Percentiles rank a stretch among this genome's conserved stretches.
These are phyloP conservation scores for Solanum tarijense DNA, from an alignment of 257 asterid species.

Conservation along the genomic window DNA sequence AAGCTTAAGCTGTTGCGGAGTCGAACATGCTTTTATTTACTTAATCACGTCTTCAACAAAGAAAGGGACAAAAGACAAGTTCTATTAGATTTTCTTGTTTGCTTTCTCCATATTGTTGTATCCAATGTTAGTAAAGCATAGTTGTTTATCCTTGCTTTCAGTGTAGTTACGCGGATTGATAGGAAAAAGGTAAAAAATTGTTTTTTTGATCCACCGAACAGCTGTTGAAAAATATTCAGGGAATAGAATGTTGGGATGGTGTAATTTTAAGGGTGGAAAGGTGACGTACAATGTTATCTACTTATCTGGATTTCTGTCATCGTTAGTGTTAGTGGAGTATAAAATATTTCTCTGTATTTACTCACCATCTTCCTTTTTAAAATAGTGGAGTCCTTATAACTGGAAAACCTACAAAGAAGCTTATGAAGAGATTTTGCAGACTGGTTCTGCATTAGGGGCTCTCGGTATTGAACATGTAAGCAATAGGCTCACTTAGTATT, in stretches of 20 bases:
- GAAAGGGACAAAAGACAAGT: neutral
- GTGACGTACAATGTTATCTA: slow-evolving; percentile 16
- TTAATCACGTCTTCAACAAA: neutral
- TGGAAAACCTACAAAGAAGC: slow-evolving; percentile 86
- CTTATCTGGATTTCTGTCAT: neutral
- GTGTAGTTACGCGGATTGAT: neutral
- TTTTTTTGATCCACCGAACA: slow-evolving; percentile 25
- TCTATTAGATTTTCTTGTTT: neutral
- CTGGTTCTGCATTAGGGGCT: slow-evolving; percentile 68
- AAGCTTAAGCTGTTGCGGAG: neutral
- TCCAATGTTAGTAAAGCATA: neutral
- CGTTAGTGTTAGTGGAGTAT: neutral
- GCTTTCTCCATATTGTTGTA: neutral
- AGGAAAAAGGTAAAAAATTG: neutral
- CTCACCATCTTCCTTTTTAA: neutral
- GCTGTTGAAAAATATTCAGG: slow-evolving; percentile 53
- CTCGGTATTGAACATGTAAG: slow-evolving; percentile 66
- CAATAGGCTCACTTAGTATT: neutral
- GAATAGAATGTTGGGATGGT: slow-evolving; percentile 86
- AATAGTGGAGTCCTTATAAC: slow-evolving; percentile 69
- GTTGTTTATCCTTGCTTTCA: neutral
- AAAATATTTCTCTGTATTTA: neutral
- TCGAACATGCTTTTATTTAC: neutral
- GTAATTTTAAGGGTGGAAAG: slow-evolving; percentile 38
- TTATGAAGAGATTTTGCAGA: slow-evolving; percentile 45